Base-by-base conservation (phyloP, 306 rosid genomes). In the Fragaria nilgerrensis region DNA sequence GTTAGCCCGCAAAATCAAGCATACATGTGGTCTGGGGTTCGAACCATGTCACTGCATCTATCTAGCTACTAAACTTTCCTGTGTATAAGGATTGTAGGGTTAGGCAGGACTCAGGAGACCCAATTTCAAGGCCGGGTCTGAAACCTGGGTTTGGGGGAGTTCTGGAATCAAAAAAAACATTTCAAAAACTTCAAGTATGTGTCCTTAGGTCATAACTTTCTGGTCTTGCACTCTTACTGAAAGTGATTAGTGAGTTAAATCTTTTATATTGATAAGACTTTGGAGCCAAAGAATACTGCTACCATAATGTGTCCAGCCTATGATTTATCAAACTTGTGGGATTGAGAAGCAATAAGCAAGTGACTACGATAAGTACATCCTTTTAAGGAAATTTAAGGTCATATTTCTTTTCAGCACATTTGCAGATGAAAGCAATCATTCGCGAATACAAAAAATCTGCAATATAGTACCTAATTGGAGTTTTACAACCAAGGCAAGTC, bases 401-500 rank as follows among this genome's bases (percentile, higher is more conserved):
- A 5, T 53, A n/a, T 55, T 5, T 37, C 12, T 23, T 27, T 5
- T 41, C 39, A 39, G 39, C 37, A 56, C 2, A 9, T 25, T 39
- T 39, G 76, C 29, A 66, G 75, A 55, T 49, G 79, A 79, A 83
- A 78, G 39, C 32, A 37, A 14, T 41, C 17, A 41, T 14, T 22
- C 22, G 11, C 43, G 22, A 13, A 62, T 20, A 52, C 15, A 27
- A 41, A 73, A 62, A 68, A 63, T 53, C 12, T 37, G 37, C 62
- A 74, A 47, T 37, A 20, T 13, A n/a, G 78, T 92, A 95, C 98
- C 98, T 81, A 68, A 95, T 85, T 79, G 91, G 82, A 84, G 97
- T 97, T 87, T 90, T 95, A 86, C 98, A 95, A 79, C 97, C 96
- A 75, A 95, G 84, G 86, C 98, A 95, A 80, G 90, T 88, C 36